These are phyloP conservation scores for Wickerhamiella domercqiae DNA, from an alignment of 805 yeast genomes.

Conservation along the genomic window DNA sequence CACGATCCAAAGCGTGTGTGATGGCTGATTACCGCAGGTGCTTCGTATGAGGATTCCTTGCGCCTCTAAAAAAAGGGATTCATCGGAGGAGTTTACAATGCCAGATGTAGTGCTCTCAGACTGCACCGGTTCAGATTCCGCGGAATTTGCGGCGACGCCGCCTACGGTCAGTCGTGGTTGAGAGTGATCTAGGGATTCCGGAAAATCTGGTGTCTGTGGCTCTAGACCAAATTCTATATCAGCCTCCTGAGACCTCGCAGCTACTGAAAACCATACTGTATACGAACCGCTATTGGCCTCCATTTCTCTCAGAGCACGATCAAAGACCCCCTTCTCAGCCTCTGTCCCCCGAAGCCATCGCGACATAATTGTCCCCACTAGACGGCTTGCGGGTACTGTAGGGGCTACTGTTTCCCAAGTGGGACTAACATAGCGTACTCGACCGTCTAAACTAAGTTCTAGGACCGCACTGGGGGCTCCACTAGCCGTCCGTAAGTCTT, in stretches of 20 bases:
- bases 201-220: too few relatives aligned
- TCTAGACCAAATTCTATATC: too few relatives aligned
- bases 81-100: neutral
- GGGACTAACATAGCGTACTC: slow-evolving; percentile 54
- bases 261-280: slow-evolving; percentile 7
- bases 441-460: slow-evolving; percentile 70
- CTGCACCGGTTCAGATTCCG: too few relatives aligned
- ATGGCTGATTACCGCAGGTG: slow-evolving; percentile 15
- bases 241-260: neutral
- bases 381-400: slow-evolving; percentile 24
- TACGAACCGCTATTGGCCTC: slow-evolving; percentile 12
- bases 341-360: slow-evolving; percentile 17
- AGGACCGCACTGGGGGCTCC: slow-evolving; percentile 42
- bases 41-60: slow-evolving; percentile 67
- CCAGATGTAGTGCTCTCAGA: slow-evolving; percentile 1
- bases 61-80: slow-evolving; percentile 46
- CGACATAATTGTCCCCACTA: slow-evolving; percentile 17
- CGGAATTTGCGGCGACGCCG: too few relatives aligned
- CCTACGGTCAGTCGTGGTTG: too few relatives aligned
- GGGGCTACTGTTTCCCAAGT: slow-evolving; percentile 42
- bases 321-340: slow-evolving; percentile 17
- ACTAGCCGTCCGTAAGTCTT: slow-evolving; percentile 19
- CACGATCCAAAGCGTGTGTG: slow-evolving; percentile 72
- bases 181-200: too few relatives aligned
- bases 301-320: slow-evolving; percentile 20